These are phyloP conservation scores for Spizellomyces sp. DNA, from an alignment of 192 early-diverging fungal species.

Conservation along the genomic window DNA sequence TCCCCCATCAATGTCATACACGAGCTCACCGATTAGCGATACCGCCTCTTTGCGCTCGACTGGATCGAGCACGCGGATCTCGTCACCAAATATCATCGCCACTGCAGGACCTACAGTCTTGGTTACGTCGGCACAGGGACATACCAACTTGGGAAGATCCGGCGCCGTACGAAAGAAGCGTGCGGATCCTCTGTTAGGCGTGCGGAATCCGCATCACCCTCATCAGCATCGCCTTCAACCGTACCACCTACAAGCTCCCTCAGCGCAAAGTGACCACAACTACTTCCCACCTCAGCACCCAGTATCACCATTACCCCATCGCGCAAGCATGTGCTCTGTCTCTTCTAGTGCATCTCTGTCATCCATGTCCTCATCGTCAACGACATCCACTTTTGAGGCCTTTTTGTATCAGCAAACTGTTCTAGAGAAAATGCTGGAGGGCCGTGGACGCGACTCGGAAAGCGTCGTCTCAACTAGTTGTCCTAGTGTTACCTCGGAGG, in stretches of 20 bases:
- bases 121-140: background rate
- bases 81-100: background rate
- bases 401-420: constrained; percentile 5
- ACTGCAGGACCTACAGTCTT: background rate
- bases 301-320: background rate
- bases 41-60: no score
- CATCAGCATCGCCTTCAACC: background rate
- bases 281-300: background rate
- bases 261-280: background rate
- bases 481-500: no score
- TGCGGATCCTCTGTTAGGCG: constrained; percentile 4
- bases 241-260: background rate
- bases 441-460: background rate
- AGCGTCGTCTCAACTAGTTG: no score
- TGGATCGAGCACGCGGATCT: no score
- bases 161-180: constrained; percentile 3
- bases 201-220: background rate
- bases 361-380: background rate
- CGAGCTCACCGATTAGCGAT: no score
- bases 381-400: constrained; percentile 9
- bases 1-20: no score
- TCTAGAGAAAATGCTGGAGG: constrained; percentile 8
- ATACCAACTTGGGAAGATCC: no score
- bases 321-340: background rate
- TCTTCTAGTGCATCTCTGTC: background rate